A percentile compares a stretch with the other conserved stretches of the same genome.
phyloP scores from a whole-genome alignment of 2,329 filamentous ascomycete species.

The Penicillium italicum region DNA sequence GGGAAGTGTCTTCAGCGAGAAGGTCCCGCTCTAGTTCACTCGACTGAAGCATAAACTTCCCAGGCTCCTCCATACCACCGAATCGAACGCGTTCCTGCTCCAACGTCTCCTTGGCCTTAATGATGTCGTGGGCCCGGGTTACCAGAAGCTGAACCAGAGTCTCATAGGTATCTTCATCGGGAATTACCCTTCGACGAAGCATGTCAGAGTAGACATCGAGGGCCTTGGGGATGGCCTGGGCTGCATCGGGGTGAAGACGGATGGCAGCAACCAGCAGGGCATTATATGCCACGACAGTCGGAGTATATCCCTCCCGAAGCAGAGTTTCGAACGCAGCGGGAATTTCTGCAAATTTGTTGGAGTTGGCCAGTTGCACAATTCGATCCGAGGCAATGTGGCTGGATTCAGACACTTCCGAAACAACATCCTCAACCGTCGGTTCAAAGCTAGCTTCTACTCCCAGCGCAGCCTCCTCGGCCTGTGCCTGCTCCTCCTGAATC shows the following conservation, averaged over 20 bases:
- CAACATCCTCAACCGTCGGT: conserved; percentile 32
- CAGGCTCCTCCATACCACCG: conserved; percentile 77
- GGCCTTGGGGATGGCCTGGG: conserved; percentile 83
- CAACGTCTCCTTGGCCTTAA: conserved; percentile 66
- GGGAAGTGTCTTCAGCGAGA: conserved; percentile 78
- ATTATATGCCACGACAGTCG: conserved; percentile 85
- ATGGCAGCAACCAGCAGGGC: conserved; percentile 81
- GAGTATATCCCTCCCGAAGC: conserved; percentile 75
- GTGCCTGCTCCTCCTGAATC: conserved; percentile 52
- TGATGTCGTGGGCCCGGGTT: conserved; percentile 73
- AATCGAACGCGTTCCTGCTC: conserved; percentile 81
- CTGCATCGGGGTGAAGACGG: conserved; percentile 71
- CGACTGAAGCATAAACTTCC: conserved; percentile 84
- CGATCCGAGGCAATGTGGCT: conserved; percentile 72
- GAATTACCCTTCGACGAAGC: conserved; percentile 77
- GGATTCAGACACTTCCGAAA: conserved; percentile 49
- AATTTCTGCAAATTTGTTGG: conserved; percentile 77
- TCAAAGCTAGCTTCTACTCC: conserved; percentile 29
- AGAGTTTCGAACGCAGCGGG: conserved; percentile 87
- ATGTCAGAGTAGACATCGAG: conserved; percentile 96
- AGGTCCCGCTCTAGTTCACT: conserved; percentile 85
- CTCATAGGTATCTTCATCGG: conserved; percentile 81
- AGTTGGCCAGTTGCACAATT: conserved; percentile 68
- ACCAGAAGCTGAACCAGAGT: conserved; percentile 81
- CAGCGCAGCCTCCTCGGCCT: conserved; percentile 39